phyloP scores from a whole-genome alignment of 1,284 basidiomycete species.

The Ceratobasidium sp. region DNA sequence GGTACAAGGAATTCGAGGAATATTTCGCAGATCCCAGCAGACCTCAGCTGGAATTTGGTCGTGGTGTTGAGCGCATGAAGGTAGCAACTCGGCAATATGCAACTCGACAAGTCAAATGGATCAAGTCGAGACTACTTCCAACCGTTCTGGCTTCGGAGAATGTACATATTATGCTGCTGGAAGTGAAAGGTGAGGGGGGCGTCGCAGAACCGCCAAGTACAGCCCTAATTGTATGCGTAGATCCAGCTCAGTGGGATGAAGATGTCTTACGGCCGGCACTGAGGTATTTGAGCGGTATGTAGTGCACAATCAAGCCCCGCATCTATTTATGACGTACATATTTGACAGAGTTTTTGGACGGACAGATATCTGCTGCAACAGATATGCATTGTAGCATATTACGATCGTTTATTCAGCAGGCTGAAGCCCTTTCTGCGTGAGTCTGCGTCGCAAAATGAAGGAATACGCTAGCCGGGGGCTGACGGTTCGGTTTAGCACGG shows the following conservation, averaged over 20 bases:
- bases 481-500: constrained; percentile 57
- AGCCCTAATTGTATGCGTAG: constrained; percentile 49
- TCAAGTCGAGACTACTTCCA: constrained; percentile 90
- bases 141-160: constrained; percentile 69
- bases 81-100: constrained; percentile 91
- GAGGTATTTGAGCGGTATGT: background rate
- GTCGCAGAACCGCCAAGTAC: constrained; percentile 46
- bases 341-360: constrained; percentile 61
- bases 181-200: constrained; percentile 73
- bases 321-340: constrained; percentile 55
- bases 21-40: constrained; percentile 65
- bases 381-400: constrained; percentile 5
- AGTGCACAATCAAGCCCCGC: background rate
- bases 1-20: constrained; percentile 66
- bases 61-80: constrained; percentile 86
- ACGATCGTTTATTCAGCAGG: constrained; percentile 4
- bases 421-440: background rate
- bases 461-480: constrained; percentile 63
- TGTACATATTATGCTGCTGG: constrained; percentile 67
- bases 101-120: constrained; percentile 92
- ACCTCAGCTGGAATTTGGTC: constrained; percentile 64
- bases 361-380: constrained; percentile 46
- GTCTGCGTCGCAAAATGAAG: background rate
- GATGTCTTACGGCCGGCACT: constrained; percentile 11
- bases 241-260: constrained; percentile 68